Base-by-base conservation (phyloP, 1,284 basidiomycete genomes). In the Ceratobasidium papillatum region DNA sequence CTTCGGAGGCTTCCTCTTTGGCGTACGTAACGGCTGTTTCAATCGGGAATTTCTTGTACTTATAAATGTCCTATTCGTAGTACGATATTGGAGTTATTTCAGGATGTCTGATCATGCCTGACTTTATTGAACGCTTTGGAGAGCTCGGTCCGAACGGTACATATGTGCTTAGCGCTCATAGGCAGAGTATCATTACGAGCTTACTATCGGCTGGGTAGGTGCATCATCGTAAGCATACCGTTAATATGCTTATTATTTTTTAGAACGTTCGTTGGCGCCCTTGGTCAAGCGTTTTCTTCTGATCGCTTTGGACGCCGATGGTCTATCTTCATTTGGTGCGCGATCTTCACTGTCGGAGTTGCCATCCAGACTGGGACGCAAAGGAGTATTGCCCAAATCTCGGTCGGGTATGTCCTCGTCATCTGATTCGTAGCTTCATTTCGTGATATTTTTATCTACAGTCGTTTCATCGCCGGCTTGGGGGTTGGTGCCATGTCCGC, bases 91-190 rank as follows among this genome's bases (percentile, higher is more conserved):
- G 90, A 80, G 89, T 91, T 75, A 91, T 91, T 32, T 73, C 91
- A 88, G 91, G 92, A 86, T 93, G 91, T 80, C 83, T 93, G 34
- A 91, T 93, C 76, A 93, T 93, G 91, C 87, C 87, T 7, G 91
- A 93, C 80, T 94, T 94, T 80, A 84, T 92, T 12, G 65, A 75
- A 25, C 86, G 90, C 22, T 93, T 94, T 79, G 91, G 91, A 17
- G 83, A 88, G 78, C 58, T 76, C 3, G 86, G 82, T 74, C 79
- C 82, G 0, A 80, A 87, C 76, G 91, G 91, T 8, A 79, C 83
- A 25, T 84, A 82, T 61, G 82, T 87, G 74, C 82, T 94, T 8
- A 87, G 88, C 0, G 86, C 87, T 73, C 86, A 87, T 36, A 85
- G 91, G 52, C 90, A 92, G 78, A 90, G 90, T 0, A 90, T 93